These are phyloP conservation scores for Starmerella asiatica DNA, from an alignment of 805 yeast species.

Conservation along the genomic window DNA sequence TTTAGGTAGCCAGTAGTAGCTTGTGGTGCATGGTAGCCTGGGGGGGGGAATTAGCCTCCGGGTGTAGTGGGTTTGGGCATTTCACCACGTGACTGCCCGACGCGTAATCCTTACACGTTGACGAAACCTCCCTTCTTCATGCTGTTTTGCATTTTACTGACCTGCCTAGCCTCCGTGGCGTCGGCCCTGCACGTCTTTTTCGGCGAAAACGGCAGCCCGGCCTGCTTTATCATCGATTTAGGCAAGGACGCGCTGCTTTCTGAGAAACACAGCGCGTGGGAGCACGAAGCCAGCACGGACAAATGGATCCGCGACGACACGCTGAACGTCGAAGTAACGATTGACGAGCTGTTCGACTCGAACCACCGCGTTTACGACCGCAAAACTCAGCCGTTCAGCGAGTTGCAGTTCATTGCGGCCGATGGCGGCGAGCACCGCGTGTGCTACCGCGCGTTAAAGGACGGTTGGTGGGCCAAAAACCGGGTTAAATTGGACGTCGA, in stretches of 20 bases:
- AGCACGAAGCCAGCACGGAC: constrained; percentile 37
- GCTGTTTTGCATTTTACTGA: not conserved
- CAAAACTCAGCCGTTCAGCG: constrained; percentile 45
- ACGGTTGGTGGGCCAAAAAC: constrained; percentile 50
- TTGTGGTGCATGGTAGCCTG: no score
- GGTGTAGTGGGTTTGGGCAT: no score
- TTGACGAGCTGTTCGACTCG: constrained; percentile 72
- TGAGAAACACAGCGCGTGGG: constrained; percentile 57
- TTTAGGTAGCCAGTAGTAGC: no score
- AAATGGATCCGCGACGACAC: constrained; percentile 39
- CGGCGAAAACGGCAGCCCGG: constrained; percentile 51
- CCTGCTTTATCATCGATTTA: constrained; percentile 76
- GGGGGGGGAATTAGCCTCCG: no score
- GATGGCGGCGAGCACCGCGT: constrained; percentile 78
- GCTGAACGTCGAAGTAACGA: constrained; percentile 51
- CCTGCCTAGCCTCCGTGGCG: not conserved
- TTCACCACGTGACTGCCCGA: no score
- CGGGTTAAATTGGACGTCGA: constrained; percentile 62
- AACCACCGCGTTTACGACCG: constrained; percentile 66
- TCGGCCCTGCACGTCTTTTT: constrained; percentile 64
- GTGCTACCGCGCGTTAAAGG: constrained; percentile 49
- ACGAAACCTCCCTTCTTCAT: no score
- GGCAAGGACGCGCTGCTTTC: constrained; percentile 67
- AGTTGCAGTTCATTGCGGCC: constrained; percentile 66
- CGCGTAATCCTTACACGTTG: no score